Evolutionary conservation across 768 basidiomycete genomes (phyloP), one percentile per base, ranked within the genome.

Genomic region (Tylopilus rubrobrunneus): DNA sequence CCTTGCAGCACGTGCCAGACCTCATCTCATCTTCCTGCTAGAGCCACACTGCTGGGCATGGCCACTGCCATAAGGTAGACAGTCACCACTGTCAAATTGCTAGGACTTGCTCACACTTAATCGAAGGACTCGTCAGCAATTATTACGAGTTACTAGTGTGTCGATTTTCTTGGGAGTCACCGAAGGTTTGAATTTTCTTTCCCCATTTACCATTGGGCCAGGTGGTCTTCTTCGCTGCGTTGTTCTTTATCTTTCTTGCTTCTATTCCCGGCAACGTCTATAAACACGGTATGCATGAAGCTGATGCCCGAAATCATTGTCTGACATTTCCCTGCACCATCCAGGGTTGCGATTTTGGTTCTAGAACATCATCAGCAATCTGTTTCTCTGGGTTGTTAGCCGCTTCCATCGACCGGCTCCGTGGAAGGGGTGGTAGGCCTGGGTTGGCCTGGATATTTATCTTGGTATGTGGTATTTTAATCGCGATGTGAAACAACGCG

Each of bases 371-470:
- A 19, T 69, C 83, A 3, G 75, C 84, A 0, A 79, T 81, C 1
- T 77, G 81, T 1, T 84, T 85, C 60, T 84, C 83, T 5, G 85
- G 86, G 36, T 69, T 87, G 5, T 73, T 34, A 8, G 14, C 34
- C 0, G 72, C 81, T 44, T 83, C 74, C 0, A 84, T 88, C 48
- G 60, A 73, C 15, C 68, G 79, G 14, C 79, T 88, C 73, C 65
- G 84, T 42, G 81, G 81, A 12, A 66, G 74, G 5, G 71, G 70
- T 2, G 79, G 81, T 3, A 76, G 69, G 50, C 71, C 77, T 1
- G 85, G 81, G 2, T 87, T 84, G 85, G 72, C 77, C 31, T 85
- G 81, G 83, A 76, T 83, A 56, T 80, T 82, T 53, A 79, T 82
- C 42, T 46, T 80, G n/a, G 78, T 80, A 62, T 1, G 65, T 57